Evolutionary conservation across 1,284 basidiomycete genomes (phyloP).

Genomic region (Cutaneotrichosporon spelunceum): DNA sequence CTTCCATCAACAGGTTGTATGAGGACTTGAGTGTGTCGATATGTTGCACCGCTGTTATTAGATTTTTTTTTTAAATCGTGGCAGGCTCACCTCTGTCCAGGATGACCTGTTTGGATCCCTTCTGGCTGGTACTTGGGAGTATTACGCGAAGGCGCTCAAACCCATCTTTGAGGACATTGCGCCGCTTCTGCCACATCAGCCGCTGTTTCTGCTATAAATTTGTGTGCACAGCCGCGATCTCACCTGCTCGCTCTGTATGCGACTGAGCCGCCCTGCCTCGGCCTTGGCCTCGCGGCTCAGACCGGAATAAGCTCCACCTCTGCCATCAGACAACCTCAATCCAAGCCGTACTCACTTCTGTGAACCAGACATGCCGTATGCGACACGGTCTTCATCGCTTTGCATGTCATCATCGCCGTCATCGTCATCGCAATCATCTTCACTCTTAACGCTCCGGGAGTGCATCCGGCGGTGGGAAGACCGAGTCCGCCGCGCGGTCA

Average conservation of each 20-base stretch:
- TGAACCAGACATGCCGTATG: neutral
- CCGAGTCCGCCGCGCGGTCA: neutral
- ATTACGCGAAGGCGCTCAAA: conserved; percentile 80
- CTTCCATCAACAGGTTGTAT: neutral
- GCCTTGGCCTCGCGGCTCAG: conserved; percentile 5
- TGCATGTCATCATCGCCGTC: neutral
- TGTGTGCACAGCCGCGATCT: conserved; percentile 13
- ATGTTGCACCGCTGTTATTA: neutral
- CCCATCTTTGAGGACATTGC: conserved; percentile 80
- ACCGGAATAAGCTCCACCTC: neutral
- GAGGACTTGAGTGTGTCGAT: neutral
- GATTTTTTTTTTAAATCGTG: neutral
- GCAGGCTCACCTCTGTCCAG: conserved; percentile 70
- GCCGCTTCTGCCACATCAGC: conserved; percentile 78
- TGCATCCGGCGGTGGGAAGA: neutral
- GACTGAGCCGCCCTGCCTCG: conserved; percentile 33
- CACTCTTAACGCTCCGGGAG: neutral
- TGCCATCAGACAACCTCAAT: neutral
- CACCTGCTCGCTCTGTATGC: conserved; percentile 46
- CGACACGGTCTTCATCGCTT: neutral
- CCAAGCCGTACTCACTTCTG: neutral
- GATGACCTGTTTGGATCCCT: conserved; percentile 79
- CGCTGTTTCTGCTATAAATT: conserved; percentile 9
- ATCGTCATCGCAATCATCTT: neutral
- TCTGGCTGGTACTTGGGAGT: conserved; percentile 78